Evolutionary conservation across 257 asterid genomes (phyloP).

Genomic region (Solanum rostratum): DNA sequence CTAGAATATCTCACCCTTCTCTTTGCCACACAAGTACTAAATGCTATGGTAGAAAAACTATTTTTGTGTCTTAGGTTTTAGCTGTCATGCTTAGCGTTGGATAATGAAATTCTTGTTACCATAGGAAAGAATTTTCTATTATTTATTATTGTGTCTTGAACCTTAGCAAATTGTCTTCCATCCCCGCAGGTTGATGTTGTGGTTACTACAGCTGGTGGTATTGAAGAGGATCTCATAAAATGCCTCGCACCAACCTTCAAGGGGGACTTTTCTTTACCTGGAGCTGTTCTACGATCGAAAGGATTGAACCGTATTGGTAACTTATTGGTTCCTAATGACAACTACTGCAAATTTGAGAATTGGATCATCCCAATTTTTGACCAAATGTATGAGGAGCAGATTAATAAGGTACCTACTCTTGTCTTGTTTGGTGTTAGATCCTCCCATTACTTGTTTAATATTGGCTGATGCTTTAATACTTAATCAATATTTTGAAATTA

Average conservation of each 20-base stretch:
- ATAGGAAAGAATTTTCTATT: neutral
- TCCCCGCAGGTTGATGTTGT: conserved; percentile 74
- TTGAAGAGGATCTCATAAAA: conserved; percentile 94
- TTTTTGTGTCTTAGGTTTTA: neutral
- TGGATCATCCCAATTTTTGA: conserved; percentile 90
- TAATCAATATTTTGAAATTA: neutral
- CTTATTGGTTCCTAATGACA: conserved; percentile 85
- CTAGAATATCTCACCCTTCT: neutral
- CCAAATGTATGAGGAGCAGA: conserved; percentile 82
- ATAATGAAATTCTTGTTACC: neutral
- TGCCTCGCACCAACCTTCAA: conserved; percentile 88
- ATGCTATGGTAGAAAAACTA: neutral
- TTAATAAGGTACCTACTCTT: conserved; percentile 28
- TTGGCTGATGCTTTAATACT: neutral
- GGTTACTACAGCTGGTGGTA: conserved; percentile 98
- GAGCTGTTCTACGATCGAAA: conserved; percentile 69
- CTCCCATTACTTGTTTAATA: neutral
- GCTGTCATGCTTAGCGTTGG: neutral
- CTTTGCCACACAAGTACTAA: neutral
- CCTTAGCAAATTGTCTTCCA: neutral
- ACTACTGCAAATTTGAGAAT: conserved; percentile 92
- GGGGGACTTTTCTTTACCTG: conserved; percentile 77
- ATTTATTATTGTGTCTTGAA: neutral
- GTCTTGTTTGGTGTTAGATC: neutral
- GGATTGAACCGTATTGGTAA: conserved; percentile 94